A percentile compares a stretch with the other conserved stretches of the same genome.
Evolutionary conservation across 805 yeast species (phyloP).

Genomic region (Limtongozyma cylindracea): DNA sequence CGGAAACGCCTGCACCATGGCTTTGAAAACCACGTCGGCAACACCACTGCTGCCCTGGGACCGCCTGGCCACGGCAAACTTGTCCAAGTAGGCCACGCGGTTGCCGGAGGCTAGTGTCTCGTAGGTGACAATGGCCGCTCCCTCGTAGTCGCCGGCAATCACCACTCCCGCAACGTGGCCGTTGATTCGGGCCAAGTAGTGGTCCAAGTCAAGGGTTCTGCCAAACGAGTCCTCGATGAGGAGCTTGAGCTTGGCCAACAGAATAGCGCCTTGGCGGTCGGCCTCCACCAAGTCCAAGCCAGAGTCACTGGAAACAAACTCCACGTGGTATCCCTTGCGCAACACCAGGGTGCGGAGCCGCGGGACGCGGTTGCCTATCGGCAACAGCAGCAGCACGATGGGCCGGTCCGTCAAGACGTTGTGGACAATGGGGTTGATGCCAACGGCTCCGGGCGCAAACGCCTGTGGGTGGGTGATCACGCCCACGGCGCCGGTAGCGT

Average conservation of each 20-base stretch:
- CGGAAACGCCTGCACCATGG: constrained; percentile 43
- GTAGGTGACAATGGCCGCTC: constrained; percentile 81
- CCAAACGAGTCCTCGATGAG: constrained; percentile 67
- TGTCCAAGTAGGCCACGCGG: constrained; percentile 61
- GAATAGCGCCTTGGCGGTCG: too few relatives aligned
- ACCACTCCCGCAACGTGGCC: constrained; percentile 49
- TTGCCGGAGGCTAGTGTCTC: constrained; percentile 16
- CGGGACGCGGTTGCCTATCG: constrained; percentile 24
- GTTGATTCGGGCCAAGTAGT: constrained; percentile 42
- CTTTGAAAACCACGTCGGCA: constrained; percentile 80
- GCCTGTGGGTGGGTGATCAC: constrained; percentile 66
- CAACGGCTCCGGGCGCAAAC: constrained; percentile 26
- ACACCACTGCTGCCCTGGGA: constrained; percentile 84
- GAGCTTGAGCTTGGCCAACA: constrained; percentile 10
- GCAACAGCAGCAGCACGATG: constrained; percentile 72
- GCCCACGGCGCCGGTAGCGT: too few relatives aligned
- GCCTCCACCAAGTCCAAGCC: too few relatives aligned
- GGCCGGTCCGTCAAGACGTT: constrained; percentile 85
- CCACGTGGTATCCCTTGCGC: constrained; percentile 45
- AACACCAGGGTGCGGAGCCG: constrained; percentile 53
- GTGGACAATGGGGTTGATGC: constrained; percentile 67
- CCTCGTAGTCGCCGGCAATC: constrained; percentile 85
- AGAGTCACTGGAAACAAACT: too few relatives aligned
- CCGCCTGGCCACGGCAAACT: constrained; percentile 68
- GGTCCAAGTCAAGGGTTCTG: constrained; percentile 32